Conservation (phyloP, 1,284 basidiomycete genomes). For the Coniferiporia sulphurascens region DNA sequence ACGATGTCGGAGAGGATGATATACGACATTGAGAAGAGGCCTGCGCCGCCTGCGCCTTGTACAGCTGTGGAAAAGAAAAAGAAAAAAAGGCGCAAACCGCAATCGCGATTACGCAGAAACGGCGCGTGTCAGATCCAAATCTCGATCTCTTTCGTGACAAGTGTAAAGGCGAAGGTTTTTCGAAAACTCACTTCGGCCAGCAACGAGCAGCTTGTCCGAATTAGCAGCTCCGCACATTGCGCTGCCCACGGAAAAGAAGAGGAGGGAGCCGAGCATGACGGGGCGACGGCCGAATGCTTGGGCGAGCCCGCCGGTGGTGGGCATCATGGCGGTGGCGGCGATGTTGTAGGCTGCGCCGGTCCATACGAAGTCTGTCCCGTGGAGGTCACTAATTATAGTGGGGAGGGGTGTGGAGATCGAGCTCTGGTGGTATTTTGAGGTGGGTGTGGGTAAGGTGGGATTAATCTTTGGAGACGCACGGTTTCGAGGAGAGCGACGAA, state of each 20-base stretch:
- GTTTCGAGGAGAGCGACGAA: neutral
- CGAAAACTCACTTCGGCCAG: conserved; percentile 29
- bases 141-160: too few species aligned
- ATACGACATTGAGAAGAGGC: conserved; percentile 28
- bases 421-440: conserved; percentile 18
- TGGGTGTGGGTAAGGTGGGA: too few species aligned
- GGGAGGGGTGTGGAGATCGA: conserved; percentile 22
- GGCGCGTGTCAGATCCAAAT: too few species aligned
- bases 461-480: neutral
- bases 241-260: conserved; percentile 35
- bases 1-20: conserved; percentile 34
- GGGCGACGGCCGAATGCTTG: conserved; percentile 32
- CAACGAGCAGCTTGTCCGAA: conserved; percentile 40
- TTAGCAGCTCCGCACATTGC: conserved; percentile 38
- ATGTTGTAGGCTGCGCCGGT: conserved; percentile 26
- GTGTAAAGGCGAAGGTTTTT: too few species aligned
- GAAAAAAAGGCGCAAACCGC: too few species aligned
- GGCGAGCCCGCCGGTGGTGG: conserved; percentile 22
- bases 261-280: conserved; percentile 30
- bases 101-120: too few species aligned
- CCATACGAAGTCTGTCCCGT: conserved; percentile 26
- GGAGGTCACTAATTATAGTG: conserved; percentile 22
- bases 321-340: conserved; percentile 23
- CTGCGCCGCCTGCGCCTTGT: conserved; percentile 32
- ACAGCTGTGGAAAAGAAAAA: conserved; percentile 19